Conservation (phyloP, 768 basidiomycete genomes). For the Suillus subluteus region DNA sequence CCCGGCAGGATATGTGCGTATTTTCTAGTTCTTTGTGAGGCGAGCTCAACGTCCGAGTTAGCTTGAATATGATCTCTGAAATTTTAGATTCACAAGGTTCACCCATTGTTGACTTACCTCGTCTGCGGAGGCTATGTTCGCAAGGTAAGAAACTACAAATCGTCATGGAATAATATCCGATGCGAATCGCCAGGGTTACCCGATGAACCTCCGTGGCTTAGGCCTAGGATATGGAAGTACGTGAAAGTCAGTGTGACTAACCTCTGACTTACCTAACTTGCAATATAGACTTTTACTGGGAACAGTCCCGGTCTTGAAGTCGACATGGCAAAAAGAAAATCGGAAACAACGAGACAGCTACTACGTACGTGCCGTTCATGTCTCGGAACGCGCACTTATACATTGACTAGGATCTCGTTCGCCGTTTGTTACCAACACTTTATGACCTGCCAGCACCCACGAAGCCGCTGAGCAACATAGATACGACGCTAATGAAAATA, state of each 20-base stretch:
- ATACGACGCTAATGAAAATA: constrained; percentile 51
- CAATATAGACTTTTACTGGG: constrained; percentile 61
- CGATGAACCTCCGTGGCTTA: constrained; percentile 73
- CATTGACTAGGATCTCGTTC: constrained; percentile 63
- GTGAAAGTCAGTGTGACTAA: constrained; percentile 25
- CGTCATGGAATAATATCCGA: background rate
- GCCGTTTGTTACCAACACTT: constrained; percentile 62
- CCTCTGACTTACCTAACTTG: constrained; percentile 14
- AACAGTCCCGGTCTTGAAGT: constrained; percentile 58
- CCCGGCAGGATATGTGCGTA: constrained; percentile 64
- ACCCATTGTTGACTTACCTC: constrained; percentile 56
- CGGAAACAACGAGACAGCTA: constrained; percentile 68
- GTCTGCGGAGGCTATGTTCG: constrained; percentile 58
- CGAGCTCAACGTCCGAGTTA: constrained; percentile 12
- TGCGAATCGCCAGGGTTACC: constrained; percentile 57
- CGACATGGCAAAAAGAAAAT: constrained; percentile 60
- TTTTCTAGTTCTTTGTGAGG: constrained; percentile 2
- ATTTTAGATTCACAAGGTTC: constrained; percentile 55
- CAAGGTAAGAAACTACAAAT: constrained; percentile 49
- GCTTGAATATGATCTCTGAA: constrained; percentile 56
- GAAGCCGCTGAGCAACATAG: constrained; percentile 42
- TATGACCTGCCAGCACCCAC: constrained; percentile 45
- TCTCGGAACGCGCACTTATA: constrained; percentile 12
- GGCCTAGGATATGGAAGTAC: constrained; percentile 80
- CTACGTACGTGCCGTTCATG: constrained; percentile 56